Evolutionary conservation across 768 basidiomycete species (phyloP).

Genomic region (Naganishia friedmannii): DNA sequence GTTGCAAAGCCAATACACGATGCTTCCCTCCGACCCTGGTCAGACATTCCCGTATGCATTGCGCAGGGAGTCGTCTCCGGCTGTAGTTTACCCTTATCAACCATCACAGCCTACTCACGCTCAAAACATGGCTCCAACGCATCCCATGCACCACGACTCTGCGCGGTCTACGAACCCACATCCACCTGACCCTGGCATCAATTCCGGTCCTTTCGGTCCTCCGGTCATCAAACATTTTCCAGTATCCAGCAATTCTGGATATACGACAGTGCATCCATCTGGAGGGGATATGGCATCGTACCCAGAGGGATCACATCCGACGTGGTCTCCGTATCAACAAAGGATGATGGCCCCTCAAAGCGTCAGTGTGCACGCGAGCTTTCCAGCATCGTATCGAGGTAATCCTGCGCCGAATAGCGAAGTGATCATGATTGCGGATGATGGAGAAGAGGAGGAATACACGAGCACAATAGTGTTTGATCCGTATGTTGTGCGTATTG

Average conservation of each 20-base stretch:
- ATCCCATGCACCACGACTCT: background rate
- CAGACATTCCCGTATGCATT: background rate
- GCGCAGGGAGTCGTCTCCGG: background rate
- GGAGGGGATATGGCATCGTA: background rate
- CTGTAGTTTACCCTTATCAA: background rate
- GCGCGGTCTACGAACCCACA: background rate
- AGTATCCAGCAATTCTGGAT: background rate
- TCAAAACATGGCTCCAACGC: background rate
- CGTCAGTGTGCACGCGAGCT: background rate
- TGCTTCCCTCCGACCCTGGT: background rate
- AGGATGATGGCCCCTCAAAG: background rate
- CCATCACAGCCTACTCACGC: background rate
- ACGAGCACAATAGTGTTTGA: conserved; percentile 3
- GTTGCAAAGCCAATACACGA: background rate
- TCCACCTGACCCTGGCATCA: conserved; percentile 2
- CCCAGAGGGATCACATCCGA: background rate
- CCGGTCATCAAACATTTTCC: background rate
- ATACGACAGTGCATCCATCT: background rate
- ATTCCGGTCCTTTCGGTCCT: background rate
- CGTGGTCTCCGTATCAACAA: background rate
- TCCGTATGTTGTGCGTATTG: conserved; percentile 10
- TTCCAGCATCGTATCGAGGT: background rate
- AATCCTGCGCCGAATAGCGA: background rate
- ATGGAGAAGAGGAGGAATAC: conserved; percentile 13
- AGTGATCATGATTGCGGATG: background rate